Evolutionary conservation across 78 protist species (phyloP).

Genomic region (Planoprotostelium fungivorum): DNA sequence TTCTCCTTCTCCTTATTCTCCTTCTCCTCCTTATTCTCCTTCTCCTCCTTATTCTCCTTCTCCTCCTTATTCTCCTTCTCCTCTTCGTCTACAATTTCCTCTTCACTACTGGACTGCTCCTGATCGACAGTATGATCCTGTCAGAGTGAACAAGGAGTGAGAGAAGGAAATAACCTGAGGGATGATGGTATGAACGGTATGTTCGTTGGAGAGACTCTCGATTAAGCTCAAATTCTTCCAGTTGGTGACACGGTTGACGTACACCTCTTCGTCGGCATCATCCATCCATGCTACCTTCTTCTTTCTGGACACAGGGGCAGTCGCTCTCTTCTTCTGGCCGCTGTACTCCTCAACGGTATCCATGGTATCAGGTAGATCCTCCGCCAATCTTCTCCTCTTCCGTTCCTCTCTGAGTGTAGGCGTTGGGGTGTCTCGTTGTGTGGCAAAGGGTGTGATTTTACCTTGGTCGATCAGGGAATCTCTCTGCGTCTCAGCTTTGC

Average conservation of each 20-base stretch:
- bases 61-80: too few relatives aligned
- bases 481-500: background rate
- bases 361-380: background rate
- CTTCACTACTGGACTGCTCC: conserved; percentile 12
- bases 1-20: background rate
- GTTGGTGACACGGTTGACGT: conserved; percentile 12
- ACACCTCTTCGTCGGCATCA: conserved; percentile 28
- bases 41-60: too few relatives aligned
- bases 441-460: background rate
- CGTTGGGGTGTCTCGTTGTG: background rate
- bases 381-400: background rate
- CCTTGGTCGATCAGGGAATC: background rate
- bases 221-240: conserved; percentile 26
- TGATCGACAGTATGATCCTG: too few relatives aligned
- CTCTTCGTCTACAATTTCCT: conserved; percentile 13
- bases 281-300: conserved; percentile 33
- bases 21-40: background rate
- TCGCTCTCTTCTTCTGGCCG: background rate
- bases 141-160: too few relatives aligned
- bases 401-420: background rate
- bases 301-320: background rate
- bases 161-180: background rate
- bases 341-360: background rate
- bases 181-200: background rate
- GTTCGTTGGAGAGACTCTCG: background rate